Evolutionary conservation across 2,329 filamentous ascomycete genomes (phyloP).

Genomic region (Claviceps humidiphila): DNA sequence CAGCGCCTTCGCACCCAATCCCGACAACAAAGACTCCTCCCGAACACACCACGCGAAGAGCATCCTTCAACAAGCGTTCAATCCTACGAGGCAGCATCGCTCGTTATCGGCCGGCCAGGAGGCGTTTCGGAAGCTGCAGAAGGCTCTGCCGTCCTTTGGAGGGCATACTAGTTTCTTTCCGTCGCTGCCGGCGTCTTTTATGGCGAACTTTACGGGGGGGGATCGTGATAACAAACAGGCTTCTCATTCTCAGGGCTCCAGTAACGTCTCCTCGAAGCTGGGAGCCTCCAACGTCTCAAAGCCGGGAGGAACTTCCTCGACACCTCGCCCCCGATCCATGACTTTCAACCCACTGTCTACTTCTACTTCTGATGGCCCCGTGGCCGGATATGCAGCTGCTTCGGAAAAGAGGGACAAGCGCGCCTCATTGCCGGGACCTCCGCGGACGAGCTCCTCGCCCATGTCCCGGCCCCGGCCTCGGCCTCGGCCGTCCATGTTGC

Average conservation of each 20-base stretch:
- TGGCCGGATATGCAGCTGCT: not conserved
- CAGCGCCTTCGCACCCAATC: constrained; percentile 7
- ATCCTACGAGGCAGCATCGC: constrained; percentile 31
- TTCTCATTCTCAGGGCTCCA: not conserved
- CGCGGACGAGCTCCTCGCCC: not conserved
- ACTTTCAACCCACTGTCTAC: not conserved
- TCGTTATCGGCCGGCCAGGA: constrained; percentile 44
- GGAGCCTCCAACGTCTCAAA: not conserved
- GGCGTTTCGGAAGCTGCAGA: constrained; percentile 42
- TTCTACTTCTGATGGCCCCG: not conserved
- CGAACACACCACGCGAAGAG: constrained; percentile 15
- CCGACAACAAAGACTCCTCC: constrained; percentile 9
- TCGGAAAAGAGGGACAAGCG: not conserved
- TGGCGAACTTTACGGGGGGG: constrained; percentile 18
- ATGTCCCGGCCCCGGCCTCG: constrained; percentile 8
- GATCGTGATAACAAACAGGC: constrained; percentile 11
- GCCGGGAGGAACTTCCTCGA: too few species aligned
- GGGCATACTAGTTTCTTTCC: constrained; percentile 20
- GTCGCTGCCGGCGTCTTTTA: constrained; percentile 30
- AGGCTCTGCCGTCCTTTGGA: constrained; percentile 39
- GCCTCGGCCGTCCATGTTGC: constrained; percentile 15
- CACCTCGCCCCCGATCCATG: not conserved
- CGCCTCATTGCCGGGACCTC: not conserved
- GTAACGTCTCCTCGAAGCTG: not conserved
- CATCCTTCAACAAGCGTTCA: constrained; percentile 32